Evolutionary conservation across 306 rosid genomes (phyloP), one percentile per base, ranked within the genome.

Genomic region (Acacia crassicarpa): DNA sequence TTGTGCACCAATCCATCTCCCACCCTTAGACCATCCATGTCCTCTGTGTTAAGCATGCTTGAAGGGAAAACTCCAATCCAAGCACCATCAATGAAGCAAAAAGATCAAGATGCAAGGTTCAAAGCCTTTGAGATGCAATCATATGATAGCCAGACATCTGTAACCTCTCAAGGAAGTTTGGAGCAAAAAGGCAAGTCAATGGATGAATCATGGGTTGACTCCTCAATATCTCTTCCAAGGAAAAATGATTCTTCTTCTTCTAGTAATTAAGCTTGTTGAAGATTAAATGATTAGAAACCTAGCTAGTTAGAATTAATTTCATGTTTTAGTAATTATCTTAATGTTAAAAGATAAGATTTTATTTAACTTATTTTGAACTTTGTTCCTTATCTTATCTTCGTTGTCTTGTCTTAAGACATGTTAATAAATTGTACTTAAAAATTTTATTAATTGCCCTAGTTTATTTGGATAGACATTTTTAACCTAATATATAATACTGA

Each of bases 1-100:
- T 12, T 91, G 23, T 94, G 98, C 91, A 91, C 97, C 74, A 94
- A 91, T 67, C 94, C 93, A 51, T 94, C 98, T 78, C 97, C 98
- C 32, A 94, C 96, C 71, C 97, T 91, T 8, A 85, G 98, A 41
- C 97, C 97, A 75, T 38, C 92, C 67, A 94, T 94, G 98, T 89
- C 97, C 51, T 88, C 95, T 1, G 97, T 91, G 16, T 92, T 93
- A 78, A 84, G 95, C 65, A 94, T 94, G 98, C 94, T 94, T 19
- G 97, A 92, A 77, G 97, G 97, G 2, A 88, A 89, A 45, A 84
- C 56, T 49, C 90, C 92, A 1, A 79, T 90, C 32, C 87, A 90
- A 83, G 88, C 87, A n/a, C 90, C 91, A 6, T 77, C 83, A n/a
- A 83, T 87, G 69, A 89, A 78, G 86, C 83, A 86, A 33, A 58